A percentile compares a stretch with the other conserved stretches of the same genome.
phyloP scores from a whole-genome alignment of 192 early-diverging fungal genomes.

The Spizellomyces sp. region DNA sequence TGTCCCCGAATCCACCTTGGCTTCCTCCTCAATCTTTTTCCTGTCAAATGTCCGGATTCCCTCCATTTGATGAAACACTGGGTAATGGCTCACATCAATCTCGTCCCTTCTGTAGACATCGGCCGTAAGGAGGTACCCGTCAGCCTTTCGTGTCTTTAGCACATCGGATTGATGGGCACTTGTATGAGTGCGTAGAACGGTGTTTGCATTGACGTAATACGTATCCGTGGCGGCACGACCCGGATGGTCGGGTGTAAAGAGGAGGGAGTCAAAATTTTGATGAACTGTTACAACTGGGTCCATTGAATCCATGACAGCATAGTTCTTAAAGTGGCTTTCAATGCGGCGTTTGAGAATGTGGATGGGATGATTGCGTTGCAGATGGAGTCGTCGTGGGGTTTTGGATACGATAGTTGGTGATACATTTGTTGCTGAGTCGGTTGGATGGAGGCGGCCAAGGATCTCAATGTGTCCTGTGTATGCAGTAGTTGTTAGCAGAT shows the following conservation, averaged over 20 bases:
- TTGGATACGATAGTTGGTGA: slow-evolving; percentile 75
- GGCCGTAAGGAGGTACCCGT: slow-evolving; percentile 77
- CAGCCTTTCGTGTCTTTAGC: slow-evolving; percentile 52
- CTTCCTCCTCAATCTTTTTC: slow-evolving; percentile 28
- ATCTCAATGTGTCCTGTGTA: slow-evolving; percentile 11
- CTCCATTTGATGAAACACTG: slow-evolving; percentile 99
- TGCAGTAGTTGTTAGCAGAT: neutral
- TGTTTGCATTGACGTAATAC: slow-evolving; percentile 84
- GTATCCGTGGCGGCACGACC: slow-evolving; percentile 83
- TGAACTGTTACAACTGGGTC: slow-evolving; percentile 80
- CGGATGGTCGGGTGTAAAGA: slow-evolving; percentile 80
- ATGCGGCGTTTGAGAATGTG: slow-evolving; percentile 82
- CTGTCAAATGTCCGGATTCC: slow-evolving; percentile 76
- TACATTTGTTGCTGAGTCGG: slow-evolving; percentile 79
- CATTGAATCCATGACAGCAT: slow-evolving; percentile 52
- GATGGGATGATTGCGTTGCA: slow-evolving; percentile 81
- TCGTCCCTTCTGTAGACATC: slow-evolving; percentile 98
- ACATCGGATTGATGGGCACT: slow-evolving; percentile 92
- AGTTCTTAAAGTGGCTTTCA: slow-evolving; percentile 70
- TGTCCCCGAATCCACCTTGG: neutral
- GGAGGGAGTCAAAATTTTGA: slow-evolving; percentile 92
- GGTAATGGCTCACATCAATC: slow-evolving; percentile 94
- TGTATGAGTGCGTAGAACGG: slow-evolving; percentile 88
- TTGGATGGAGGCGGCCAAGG: slow-evolving; percentile 13
- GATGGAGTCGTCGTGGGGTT: slow-evolving; percentile 73